These are phyloP conservation scores for Melaleuca quinquenervia DNA, from an alignment of 345 rosid species.

Conservation along the genomic window DNA sequence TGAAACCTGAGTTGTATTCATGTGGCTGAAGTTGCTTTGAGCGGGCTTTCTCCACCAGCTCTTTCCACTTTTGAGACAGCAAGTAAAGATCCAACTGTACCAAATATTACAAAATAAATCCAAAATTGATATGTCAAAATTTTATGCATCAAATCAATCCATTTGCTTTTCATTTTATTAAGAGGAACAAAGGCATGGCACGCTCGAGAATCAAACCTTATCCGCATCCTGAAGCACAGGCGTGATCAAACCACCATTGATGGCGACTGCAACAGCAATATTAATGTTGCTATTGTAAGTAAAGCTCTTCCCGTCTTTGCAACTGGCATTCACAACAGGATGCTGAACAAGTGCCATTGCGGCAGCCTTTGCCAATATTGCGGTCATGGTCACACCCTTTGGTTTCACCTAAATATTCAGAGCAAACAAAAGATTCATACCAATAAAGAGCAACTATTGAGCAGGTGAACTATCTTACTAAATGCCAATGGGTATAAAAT, in stretches of 20 bases:
- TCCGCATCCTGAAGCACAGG: slow-evolving; percentile 96
- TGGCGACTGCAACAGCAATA: slow-evolving; percentile 93
- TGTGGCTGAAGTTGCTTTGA: slow-evolving; percentile 88
- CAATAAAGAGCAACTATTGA: background rate
- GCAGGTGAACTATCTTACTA: background rate
- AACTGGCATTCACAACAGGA: slow-evolving; percentile 83
- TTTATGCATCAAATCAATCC: background rate
- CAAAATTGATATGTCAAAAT: background rate
- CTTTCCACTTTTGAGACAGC: slow-evolving; percentile 92
- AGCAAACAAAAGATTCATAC: background rate
- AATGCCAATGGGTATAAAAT: background rate
- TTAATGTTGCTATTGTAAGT: slow-evolving; percentile 58
- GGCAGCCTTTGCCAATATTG: slow-evolving; percentile 82
- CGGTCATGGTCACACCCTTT: slow-evolving; percentile 96
- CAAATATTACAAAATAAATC: background rate
- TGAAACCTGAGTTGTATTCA: slow-evolving; percentile 82
- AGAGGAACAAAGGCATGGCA: background rate
- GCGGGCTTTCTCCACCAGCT: slow-evolving; percentile 83
- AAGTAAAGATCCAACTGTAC: slow-evolving; percentile 79
- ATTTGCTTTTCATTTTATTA: background rate
- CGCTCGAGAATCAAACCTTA: slow-evolving; percentile 33
- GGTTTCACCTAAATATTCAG: slow-evolving; percentile 53
- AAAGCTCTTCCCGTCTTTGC: slow-evolving; percentile 84
- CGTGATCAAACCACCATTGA: slow-evolving; percentile 87
- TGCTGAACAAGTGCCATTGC: slow-evolving; percentile 93